Evolutionary conservation across 1,139 yeast species (phyloP), one percentile per base, ranked within the genome.

Genomic region (Pneumocystis oryctolagi): DNA sequence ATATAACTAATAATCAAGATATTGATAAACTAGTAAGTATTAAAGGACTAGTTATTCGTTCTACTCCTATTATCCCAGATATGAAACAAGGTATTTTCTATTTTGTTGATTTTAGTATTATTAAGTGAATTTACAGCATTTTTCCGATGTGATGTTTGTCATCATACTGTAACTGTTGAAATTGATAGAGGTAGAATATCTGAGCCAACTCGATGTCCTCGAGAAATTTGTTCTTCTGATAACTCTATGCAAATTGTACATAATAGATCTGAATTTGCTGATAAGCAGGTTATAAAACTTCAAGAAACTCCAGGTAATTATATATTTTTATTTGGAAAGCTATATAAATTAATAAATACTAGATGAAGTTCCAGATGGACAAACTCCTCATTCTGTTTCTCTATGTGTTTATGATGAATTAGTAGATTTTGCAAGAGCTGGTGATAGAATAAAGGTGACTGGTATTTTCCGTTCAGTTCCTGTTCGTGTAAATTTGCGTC

Each of bases 351-450:
- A 28, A 39, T 9, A 35, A 4, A 47, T 12, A 28, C 9, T 98
- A 0, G 98, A 92, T 73, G 79, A 84, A 67, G 96, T 92, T n/a
- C 98, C 98, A 2, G 98, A 89, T 75, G 99, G 99, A 28, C 98
- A 92, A 74, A 92, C 98, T 2, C 98, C 99, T 1, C 98, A 92
- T 73, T 85, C 97, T 14, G 89, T 92, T 63, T 89, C 96, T 14
- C 78, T 92, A 47, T 89, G 97, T 77, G 95, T 89, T 2, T 92
- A 92, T 71, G 99, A 94, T 73, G 98, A 94, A 72, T 78, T 92
- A 67, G 98, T 92, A 1, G 99, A 92, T 73, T 80, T 87, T 63
- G 87, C 95, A 72, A 82, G 96, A 70, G 97, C 98, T 18, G 99
- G 99, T 78, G 99, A 92, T 73, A 81, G 97, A 67, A 82, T 94